Conservation (phyloP, 1,284 basidiomycete species). For the Cryptococcus sp. region DNA sequence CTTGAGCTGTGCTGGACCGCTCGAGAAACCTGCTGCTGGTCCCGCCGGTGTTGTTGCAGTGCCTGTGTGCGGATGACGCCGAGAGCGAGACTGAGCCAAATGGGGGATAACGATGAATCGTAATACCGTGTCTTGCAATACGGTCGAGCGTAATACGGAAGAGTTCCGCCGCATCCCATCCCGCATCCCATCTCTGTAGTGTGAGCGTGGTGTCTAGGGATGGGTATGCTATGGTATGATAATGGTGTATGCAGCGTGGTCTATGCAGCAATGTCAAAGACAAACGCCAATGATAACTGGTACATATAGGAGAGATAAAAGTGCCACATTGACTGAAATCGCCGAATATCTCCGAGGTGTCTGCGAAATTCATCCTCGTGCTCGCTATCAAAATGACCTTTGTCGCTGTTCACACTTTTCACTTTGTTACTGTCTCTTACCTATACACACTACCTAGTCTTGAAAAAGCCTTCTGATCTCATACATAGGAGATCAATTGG, state of each 20-base stretch:
- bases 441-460: conserved; percentile 38
- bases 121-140: too few relatives aligned
- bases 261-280: too few relatives aligned
- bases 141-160: conserved; percentile 21
- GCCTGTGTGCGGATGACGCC: too few relatives aligned
- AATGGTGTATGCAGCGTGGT: background rate
- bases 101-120: conserved; percentile 25
- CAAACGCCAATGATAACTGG: too few relatives aligned
- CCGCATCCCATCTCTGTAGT: conserved; percentile 28
- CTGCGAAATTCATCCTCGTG: conserved; percentile 17
- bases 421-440: conserved; percentile 17
- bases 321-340: conserved; percentile 13
- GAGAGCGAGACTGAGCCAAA: background rate
- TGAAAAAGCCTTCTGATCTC: conserved; percentile 55
- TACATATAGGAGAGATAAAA: too few relatives aligned
- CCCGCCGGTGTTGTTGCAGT: too few relatives aligned
- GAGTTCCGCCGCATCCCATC: conserved; percentile 28
- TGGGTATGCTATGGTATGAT: background rate
- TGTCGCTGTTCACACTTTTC: conserved; percentile 9
- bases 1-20: too few relatives aligned
- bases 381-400: background rate
- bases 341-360: conserved; percentile 12
- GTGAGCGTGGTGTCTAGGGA: background rate
- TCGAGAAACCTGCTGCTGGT: too few relatives aligned
- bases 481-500: conserved; percentile 49